Percentiles rank a stretch among this genome's conserved stretches.
Evolutionary conservation across 2,329 filamentous ascomycete genomes (phyloP).

Genomic region (Cercospora janseana): DNA sequence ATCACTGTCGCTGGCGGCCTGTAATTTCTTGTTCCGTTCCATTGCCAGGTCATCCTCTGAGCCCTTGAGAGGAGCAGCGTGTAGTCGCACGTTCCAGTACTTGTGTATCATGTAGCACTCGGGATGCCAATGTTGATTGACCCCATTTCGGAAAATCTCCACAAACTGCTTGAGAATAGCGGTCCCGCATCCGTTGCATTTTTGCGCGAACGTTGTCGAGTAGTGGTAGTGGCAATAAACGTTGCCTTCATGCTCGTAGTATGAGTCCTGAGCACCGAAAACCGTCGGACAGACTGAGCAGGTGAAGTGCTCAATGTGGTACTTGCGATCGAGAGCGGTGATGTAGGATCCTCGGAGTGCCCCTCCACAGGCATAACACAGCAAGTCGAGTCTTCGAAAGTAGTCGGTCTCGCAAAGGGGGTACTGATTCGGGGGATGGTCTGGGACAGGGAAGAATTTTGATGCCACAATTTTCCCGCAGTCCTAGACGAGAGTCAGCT

Average conservation of each 20-base stretch:
- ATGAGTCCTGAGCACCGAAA: slow-evolving; percentile 97
- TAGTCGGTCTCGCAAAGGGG: slow-evolving; percentile 98
- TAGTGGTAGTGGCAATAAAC: slow-evolving; percentile 99
- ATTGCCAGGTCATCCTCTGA: slow-evolving; percentile 36
- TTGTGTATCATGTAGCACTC: slow-evolving; percentile 99
- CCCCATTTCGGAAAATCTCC: slow-evolving; percentile 95
- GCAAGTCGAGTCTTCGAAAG: slow-evolving; percentile 83
- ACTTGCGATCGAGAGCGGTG: slow-evolving; percentile 94
- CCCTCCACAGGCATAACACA: slow-evolving; percentile 89
- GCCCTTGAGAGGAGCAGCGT: slow-evolving; percentile 41
- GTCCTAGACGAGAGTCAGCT: slow-evolving; percentile 61
- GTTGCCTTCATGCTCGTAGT: slow-evolving; percentile 94
- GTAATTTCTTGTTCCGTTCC: slow-evolving; percentile 27
- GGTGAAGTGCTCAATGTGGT: slow-evolving; percentile 98
- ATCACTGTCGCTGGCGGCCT: slow-evolving; percentile 47
- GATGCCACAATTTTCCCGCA: slow-evolving; percentile 96
- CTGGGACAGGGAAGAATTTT: slow-evolving; percentile 97
- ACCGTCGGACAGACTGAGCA: slow-evolving; percentile 95
- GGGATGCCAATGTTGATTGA: slow-evolving; percentile 98
- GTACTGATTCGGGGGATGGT: slow-evolving; percentile 85
- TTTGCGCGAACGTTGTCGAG: slow-evolving; percentile 92
- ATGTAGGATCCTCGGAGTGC: slow-evolving; percentile 96
- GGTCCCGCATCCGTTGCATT: slow-evolving; percentile 94
- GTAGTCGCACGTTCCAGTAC: slow-evolving; percentile 94
- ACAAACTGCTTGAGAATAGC: slow-evolving; percentile 99